Base-by-base conservation (phyloP, 139 green algal species). In the Nannochloris sp. region DNA sequence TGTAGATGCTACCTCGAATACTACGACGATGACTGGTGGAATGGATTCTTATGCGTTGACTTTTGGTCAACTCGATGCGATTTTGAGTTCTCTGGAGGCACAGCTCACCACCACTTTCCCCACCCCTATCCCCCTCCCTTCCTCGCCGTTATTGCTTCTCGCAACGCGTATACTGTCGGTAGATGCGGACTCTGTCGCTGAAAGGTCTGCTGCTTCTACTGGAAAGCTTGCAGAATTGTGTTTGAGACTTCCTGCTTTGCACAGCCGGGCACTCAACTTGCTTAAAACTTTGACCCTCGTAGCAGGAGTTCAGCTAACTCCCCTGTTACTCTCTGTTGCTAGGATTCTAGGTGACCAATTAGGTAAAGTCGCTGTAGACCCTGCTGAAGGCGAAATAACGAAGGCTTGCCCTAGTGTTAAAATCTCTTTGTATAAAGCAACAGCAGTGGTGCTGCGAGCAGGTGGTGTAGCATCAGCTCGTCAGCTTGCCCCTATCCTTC, bases 331-430 rank as follows among this genome's bases (percentile, higher is more conserved):
- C 2, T 14, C 59, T 4, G 29, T 75, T 13, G 45, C 65, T 0
- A 48, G 82, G 2, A 58, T 86, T 37, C 30, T 76, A 27, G 19
- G 31, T 6, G 67, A 67, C n/a, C 57, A 65, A 6, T 65, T 88
- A 60, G 54, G 73, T 2, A 48, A 61, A 8, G 45, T 73, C n/a
- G 64, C 60, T 2, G 42, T 63, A 0, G 36, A 39, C 14, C 48
- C 48, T 9, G 37, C 27, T 7, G 42, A 38, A 55, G 55, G 51
- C 27, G 34, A 33, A 51, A 67, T 51, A 70, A 57, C 4, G 44
- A 33, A 7, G 36, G 30, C 33, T 32, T 14, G 46, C 56, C 10
- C 15, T 27, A 14, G 25, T 30, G 29, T 24, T 31, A 25, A 56
- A 36, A 23, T 70, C 27, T 29, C 59, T 15, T 45, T 87, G 15